Evolutionary conservation across 2,329 filamentous ascomycete species (phyloP), one percentile per base, ranked within the genome.

Genomic region (Myotisia sp.): DNA sequence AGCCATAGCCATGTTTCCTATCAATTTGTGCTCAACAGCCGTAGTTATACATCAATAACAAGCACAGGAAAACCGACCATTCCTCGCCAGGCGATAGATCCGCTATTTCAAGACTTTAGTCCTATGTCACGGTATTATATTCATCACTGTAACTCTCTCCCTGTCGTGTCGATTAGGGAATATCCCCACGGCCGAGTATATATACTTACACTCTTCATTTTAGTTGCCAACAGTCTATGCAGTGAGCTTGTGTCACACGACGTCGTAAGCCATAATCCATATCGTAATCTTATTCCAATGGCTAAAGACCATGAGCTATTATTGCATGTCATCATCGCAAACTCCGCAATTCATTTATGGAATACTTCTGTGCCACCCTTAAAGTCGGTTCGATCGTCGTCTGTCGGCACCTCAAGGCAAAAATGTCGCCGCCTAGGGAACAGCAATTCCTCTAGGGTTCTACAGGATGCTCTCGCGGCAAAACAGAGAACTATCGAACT

Each of bases 81-180:
- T 31, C 27, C 10, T n/a, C 28, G 18, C 8, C 20, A 18, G 8
- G 13, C 38, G 36, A 18, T 61, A 14, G 64, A 67, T 44, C 64
- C 64, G 19, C 39, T 67, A 22, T 52, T 65, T 31, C 58, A 65
- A 44, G 63, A 65, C 39, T 47, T 66, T 21, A 55, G 51, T 44
- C 53, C 42, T 10, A 46, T 59, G 29, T 58, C 60, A 2, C 55
- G 64, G 23, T 62, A 63, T 38, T 67, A 67, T 35, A 49, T 67
- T 5, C 53, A 55, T 39, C 62, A 67, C 41, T 61, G 57, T 60
- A 51, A 44, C 17, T 37, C 13, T 14, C 17, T 14, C 10, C 14
- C 33, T 35, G 14, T 10, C 19, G 3, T 26, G 12, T 9, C 26
- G 8, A 10, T 33, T 23, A 6, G n/a, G 12, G n/a, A n/a, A n/a